Conservation (phyloP, 129 eudicot genomes). For the Cynara cardunculus region DNA sequence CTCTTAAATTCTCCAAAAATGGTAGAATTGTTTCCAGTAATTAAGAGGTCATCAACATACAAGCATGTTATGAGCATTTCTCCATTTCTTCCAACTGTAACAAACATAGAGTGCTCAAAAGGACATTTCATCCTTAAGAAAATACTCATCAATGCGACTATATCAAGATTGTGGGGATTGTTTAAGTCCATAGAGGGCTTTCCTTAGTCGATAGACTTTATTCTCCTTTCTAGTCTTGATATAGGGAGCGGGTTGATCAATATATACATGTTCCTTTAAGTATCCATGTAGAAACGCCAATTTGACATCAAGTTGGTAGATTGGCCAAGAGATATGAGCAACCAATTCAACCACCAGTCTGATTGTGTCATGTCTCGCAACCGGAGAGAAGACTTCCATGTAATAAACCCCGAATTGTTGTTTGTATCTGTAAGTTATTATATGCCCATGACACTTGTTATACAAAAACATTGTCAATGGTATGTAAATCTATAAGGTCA, state of each 20-base stretch:
- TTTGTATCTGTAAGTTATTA: too few relatives aligned
- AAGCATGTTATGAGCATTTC: too few relatives aligned
- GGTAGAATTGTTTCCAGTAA: too few relatives aligned
- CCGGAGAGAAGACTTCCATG: neutral
- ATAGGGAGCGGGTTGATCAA: conserved; percentile 2
- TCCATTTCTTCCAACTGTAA: too few relatives aligned
- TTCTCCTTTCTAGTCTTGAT: neutral
- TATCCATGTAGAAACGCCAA: neutral
- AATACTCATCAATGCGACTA: neutral
- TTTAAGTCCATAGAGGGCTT: neutral
- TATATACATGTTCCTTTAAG: neutral
- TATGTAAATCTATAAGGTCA: too few relatives aligned
- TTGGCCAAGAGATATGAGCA: neutral
- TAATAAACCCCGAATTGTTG: too few relatives aligned
- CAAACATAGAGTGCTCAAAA: too few relatives aligned
- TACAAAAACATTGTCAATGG: too few relatives aligned
- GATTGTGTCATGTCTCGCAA: neutral
- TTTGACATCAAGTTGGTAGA: neutral
- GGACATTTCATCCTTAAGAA: neutral
- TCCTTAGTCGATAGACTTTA: neutral
- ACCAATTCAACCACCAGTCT: neutral
- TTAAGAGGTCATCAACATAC: too few relatives aligned
- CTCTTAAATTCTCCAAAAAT: too few relatives aligned
- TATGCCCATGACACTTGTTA: too few relatives aligned
- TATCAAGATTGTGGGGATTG: neutral